A percentile compares a stretch with the other conserved stretches of the same genome.
Evolutionary conservation across 257 asterid genomes (phyloP).

Genomic region (Pogostemon cablin): DNA sequence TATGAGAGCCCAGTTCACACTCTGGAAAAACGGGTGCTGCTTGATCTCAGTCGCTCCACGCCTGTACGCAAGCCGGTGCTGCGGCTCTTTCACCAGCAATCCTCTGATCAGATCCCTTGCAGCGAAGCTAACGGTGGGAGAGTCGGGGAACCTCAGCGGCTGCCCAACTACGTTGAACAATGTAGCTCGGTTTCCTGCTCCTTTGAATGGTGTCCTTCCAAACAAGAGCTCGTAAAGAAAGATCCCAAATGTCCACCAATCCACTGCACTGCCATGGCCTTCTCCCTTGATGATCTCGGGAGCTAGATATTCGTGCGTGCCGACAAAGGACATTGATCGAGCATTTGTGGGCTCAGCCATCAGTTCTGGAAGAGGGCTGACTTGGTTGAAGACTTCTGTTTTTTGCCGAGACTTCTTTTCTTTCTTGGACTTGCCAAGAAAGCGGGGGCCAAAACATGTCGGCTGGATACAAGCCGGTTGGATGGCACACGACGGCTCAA

Average conservation of each 20-base stretch:
- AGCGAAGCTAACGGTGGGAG: constrained; percentile 59
- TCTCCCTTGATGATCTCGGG: constrained; percentile 65
- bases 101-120: constrained; percentile 63
- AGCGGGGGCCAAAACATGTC: constrained; percentile 57
- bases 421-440: constrained; percentile 48
- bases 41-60: constrained; percentile 67
- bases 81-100: constrained; percentile 63
- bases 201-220: constrained; percentile 61
- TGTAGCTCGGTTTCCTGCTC: constrained; percentile 57
- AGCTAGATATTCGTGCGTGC: constrained; percentile 62
- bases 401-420: constrained; percentile 42
- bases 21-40: constrained; percentile 69
- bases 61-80: constrained; percentile 61
- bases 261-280: constrained; percentile 69
- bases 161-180: constrained; percentile 63
- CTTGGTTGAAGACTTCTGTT: constrained; percentile 44
- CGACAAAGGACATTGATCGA: constrained; percentile 64
- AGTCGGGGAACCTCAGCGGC: constrained; percentile 55
- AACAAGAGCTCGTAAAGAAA: constrained; percentile 59
- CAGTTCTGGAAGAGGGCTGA: constrained; percentile 52
- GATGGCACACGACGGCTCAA: constrained; percentile 57
- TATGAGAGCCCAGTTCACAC: constrained; percentile 64
- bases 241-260: constrained; percentile 66
- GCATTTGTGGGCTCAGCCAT: constrained; percentile 65
- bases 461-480: constrained; percentile 58